Base-by-base conservation (phyloP, 192 early-diverging fungal genomes). In the Rhizoclosmatium sp. region DNA sequence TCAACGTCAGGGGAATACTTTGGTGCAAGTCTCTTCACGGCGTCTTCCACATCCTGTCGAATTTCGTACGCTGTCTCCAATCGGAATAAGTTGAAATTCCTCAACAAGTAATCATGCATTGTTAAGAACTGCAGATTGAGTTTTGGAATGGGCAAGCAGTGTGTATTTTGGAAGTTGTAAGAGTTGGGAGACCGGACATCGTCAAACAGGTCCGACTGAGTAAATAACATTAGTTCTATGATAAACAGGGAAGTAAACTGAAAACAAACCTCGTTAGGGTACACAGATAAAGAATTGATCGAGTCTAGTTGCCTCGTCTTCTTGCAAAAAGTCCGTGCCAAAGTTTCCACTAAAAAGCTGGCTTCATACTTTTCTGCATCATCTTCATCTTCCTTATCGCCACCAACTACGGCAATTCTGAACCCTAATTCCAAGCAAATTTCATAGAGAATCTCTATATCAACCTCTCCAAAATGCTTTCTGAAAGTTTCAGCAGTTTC, bases 61-160 rank as follows among this genome's bases (percentile, higher is more conserved):
- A 99, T 94, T 60, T 91, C 94, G 71, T 90, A 93, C 1, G 92
- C 91, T 58, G 88, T 90, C 79, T 99, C 98, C 23, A 95, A 75
- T 5, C 92, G 90, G 83, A 93, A 93, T 41, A 99, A 86, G 56
- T 90, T 89, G 67, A 95, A 94, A 81, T 94, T 94, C 46, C 98
- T 90, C 19, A 91, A 82, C 59, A 99, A 80, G 82, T 98, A 98
- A 80, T 99, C 98, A 48, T 93, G 92, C 21, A 96, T 79, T 0
- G 96, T 93, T 72, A 99, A 85, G 80, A 94, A 99, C 86, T 99
- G 98, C 39, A 99, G 85, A 65, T 93, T 93, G 23, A 99, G 88
- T 80, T 97, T 96, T 3, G 98, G 98, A 3, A 96, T 81, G 1
- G 93, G 88, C 16, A 90, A 70, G 47, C 82, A 93, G 78, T 94